A percentile compares a stretch with the other conserved stretches of the same genome.
These are phyloP conservation scores for Phanerodontia chrysosporium DNA, from an alignment of 768 basidiomycete genomes.

Conservation along the genomic window DNA sequence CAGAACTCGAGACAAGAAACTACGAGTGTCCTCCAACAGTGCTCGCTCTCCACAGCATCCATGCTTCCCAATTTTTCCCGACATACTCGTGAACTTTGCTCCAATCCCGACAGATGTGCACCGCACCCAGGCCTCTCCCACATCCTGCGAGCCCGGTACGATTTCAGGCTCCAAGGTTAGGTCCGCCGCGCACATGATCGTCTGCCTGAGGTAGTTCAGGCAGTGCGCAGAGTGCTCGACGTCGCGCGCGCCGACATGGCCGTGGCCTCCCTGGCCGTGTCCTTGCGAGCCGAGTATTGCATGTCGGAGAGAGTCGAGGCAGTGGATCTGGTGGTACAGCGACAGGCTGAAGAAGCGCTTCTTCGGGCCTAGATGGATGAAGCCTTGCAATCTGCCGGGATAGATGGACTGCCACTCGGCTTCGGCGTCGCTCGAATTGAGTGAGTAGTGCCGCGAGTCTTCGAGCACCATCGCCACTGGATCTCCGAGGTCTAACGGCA, in stretches of 20 bases:
- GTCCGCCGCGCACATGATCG: conserved; percentile 29
- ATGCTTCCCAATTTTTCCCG: conserved; percentile 17
- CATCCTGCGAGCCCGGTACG: conserved; percentile 15
- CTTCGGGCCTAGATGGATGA: conserved; percentile 23
- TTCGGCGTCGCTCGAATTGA: conserved; percentile 21
- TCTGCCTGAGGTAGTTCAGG: conserved; percentile 30
- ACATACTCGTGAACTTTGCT: conserved; percentile 22
- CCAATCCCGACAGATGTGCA: conserved; percentile 29
- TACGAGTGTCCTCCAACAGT: neutral
- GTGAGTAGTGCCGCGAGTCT: conserved; percentile 28
- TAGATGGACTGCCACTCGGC: conserved; percentile 28
- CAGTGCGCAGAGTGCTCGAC: conserved; percentile 28
- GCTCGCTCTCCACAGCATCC: neutral
- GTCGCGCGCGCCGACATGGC: neutral
- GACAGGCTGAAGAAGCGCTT: conserved; percentile 25
- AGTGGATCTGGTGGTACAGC: conserved; percentile 34
- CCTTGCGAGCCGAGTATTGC: conserved; percentile 16
- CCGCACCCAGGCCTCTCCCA: conserved; percentile 22
- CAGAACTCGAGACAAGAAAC: neutral
- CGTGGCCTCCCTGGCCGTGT: neutral
- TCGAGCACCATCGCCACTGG: conserved; percentile 23
- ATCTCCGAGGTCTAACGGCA: conserved; percentile 17
- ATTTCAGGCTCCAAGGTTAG: conserved; percentile 28
- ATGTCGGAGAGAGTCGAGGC: conserved; percentile 25
- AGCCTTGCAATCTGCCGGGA: conserved; percentile 19